Conservation (phyloP, 352 stramenopile species). For the Phytophthora hybrid region DNA sequence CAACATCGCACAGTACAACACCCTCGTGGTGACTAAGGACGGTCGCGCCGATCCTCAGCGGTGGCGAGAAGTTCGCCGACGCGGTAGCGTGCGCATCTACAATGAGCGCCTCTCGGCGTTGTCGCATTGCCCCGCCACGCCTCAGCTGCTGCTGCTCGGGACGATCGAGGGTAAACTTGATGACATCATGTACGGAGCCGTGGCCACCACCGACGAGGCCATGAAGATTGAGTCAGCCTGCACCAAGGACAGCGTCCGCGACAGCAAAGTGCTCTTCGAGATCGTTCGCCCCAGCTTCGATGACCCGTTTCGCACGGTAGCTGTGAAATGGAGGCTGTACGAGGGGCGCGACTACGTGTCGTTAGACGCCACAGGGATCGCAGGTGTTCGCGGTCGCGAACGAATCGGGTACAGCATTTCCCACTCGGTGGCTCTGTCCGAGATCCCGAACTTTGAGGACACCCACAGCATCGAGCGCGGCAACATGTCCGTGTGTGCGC, state of each 20-base stretch:
- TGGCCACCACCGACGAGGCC: conserved; percentile 50
- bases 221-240: conserved; percentile 62
- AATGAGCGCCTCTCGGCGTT: conserved; percentile 32
- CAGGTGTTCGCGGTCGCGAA: conserved; percentile 28
- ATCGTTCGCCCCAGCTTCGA: conserved; percentile 58
- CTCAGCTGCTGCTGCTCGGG: conserved; percentile 51
- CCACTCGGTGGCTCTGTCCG: conserved; percentile 49
- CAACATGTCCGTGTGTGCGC: conserved; percentile 53
- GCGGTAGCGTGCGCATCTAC: conserved; percentile 47
- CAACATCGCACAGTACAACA: conserved; percentile 66
- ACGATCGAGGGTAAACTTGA: conserved; percentile 53
- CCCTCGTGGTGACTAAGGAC: conserved; percentile 53
- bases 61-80: conserved; percentile 51
- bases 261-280: conserved; percentile 60
- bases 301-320: conserved; percentile 60
- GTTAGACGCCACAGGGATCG: conserved; percentile 48
- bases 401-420: conserved; percentile 54
- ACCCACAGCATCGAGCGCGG: conserved; percentile 48
- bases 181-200: conserved; percentile 57
- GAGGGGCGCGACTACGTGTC: conserved; percentile 45
- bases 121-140: conserved; percentile 36
- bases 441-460: conserved; percentile 41
- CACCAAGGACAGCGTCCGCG: conserved; percentile 52
- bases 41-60: conserved; percentile 43
- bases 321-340: conserved; percentile 52